Evolutionary conservation across 129 eudicot species (phyloP).

Genomic region (Logfia minima): DNA sequence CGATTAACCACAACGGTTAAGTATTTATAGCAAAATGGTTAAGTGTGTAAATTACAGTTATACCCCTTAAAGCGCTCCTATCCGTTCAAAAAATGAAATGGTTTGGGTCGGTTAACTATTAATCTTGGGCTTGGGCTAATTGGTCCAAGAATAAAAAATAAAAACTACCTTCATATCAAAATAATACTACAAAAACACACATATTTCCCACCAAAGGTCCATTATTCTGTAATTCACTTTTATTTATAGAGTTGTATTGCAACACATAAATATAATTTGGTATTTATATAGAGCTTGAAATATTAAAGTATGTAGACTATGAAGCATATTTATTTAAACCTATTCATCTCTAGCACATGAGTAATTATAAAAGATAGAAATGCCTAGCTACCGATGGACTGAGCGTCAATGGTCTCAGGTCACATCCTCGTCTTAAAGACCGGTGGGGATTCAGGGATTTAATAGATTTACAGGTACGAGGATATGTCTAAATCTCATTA

Average conservation of each 20-base stretch:
- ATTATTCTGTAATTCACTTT: too few species aligned
- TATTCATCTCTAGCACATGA: neutral
- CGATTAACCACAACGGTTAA: slow-evolving; percentile 9
- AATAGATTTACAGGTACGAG: neutral
- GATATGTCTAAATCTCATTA: slow-evolving; percentile 16
- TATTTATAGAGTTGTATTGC: too few species aligned
- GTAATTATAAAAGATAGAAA: too few species aligned
- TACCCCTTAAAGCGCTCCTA: neutral
- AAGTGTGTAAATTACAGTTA: neutral
- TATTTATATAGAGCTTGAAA: neutral
- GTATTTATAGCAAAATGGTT: slow-evolving; percentile 6
- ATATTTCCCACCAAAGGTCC: too few species aligned
- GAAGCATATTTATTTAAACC: neutral
- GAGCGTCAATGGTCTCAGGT: neutral
- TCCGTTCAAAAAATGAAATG: neutral
- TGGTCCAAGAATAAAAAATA: neutral
- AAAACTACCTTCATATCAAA: too few species aligned
- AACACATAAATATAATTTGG: too few species aligned
- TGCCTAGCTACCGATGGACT: neutral
- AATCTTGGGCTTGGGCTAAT: neutral
- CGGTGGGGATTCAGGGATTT: neutral
- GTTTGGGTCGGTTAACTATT: too few species aligned
- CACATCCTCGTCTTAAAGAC: neutral
- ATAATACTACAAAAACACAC: too few species aligned
- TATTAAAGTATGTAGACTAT: too few species aligned